These are phyloP conservation scores for Erodium moschatum DNA, from an alignment of 441 rosid species.

Conservation along the genomic window DNA sequence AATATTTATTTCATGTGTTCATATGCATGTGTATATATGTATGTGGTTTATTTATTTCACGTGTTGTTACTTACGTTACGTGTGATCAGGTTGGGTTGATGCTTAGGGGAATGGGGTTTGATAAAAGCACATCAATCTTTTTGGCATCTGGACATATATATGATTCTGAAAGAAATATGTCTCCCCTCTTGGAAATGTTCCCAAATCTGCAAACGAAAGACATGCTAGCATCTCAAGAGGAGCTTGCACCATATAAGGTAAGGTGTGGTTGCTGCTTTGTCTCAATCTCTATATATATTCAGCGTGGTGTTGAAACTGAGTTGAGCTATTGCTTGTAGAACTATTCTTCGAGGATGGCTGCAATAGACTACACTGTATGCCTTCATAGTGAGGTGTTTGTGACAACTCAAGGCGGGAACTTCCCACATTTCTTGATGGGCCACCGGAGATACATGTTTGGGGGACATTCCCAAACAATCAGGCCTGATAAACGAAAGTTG, in stretches of 20 bases:
- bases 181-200: constrained; percentile 88
- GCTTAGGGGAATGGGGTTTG: constrained; percentile 99
- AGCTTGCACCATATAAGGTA: constrained; percentile 69
- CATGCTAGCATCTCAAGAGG: constrained; percentile 75
- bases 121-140: constrained; percentile 68
- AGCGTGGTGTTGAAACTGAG: constrained; percentile 23
- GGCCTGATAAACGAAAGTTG: constrained; percentile 96
- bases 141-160: constrained; percentile 96
- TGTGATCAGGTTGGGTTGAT: constrained; percentile 80
- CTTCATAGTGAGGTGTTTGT: constrained; percentile 99
- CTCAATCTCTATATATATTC: constrained; percentile 12
- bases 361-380: constrained; percentile 96
- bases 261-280: constrained; percentile 28
- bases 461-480: constrained; percentile 91
- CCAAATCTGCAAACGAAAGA: constrained; percentile 89
- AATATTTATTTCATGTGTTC: constrained; percentile 6
- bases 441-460: constrained; percentile 86
- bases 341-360: constrained; percentile 99
- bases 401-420: constrained; percentile 99
- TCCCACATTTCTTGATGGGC: constrained; percentile 98
- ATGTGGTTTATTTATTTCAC: constrained; percentile 11
- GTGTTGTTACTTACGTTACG: constrained; percentile 12
- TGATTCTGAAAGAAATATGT: constrained; percentile 84
- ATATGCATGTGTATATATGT: not conserved
- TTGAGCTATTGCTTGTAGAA: constrained; percentile 51